Evolutionary conservation across 352 stramenopile species (phyloP).

Genomic region (Pilasporangium apinafurcum): DNA sequence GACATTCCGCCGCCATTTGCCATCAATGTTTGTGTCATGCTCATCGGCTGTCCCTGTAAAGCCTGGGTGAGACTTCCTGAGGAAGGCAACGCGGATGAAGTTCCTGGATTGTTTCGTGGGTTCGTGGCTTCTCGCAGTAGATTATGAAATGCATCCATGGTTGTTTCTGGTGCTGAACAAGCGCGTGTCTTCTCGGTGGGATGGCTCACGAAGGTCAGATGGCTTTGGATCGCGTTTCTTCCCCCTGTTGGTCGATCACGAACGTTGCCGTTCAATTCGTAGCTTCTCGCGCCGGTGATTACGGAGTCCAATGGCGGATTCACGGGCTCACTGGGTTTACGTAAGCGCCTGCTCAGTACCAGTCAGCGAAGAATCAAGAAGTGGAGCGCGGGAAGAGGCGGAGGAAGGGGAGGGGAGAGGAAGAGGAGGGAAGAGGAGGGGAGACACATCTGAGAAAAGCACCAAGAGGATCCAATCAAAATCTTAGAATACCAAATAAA

Average conservation of each 20-base stretch:
- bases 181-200: too few species aligned
- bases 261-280: too few species aligned
- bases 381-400: conserved; percentile 14
- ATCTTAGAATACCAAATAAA: too few species aligned
- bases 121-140: conserved; percentile 59
- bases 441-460: not conserved
- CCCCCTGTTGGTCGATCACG: too few species aligned
- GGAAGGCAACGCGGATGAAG: conserved; percentile 8
- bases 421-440: not conserved
- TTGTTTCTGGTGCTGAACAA: not conserved
- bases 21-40: conserved; percentile 26
- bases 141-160: conserved; percentile 79
- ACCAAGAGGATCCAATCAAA: too few species aligned
- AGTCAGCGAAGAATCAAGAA: conserved; percentile 28
- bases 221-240: not conserved
- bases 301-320: conserved; percentile 8
- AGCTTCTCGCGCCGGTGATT: conserved; percentile 16
- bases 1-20: conserved; percentile 30
- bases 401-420: conserved; percentile 7
- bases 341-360: conserved; percentile 16
- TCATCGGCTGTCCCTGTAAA: conserved; percentile 28
- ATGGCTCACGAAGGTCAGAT: not conserved
- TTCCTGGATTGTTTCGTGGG: conserved; percentile 31
- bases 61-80: conserved; percentile 25
- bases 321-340: conserved; percentile 18